Evolutionary conservation across 2,329 filamentous ascomycete genomes (phyloP), one percentile per base, ranked within the genome.

Genomic region (Monosporascus ibericus): DNA sequence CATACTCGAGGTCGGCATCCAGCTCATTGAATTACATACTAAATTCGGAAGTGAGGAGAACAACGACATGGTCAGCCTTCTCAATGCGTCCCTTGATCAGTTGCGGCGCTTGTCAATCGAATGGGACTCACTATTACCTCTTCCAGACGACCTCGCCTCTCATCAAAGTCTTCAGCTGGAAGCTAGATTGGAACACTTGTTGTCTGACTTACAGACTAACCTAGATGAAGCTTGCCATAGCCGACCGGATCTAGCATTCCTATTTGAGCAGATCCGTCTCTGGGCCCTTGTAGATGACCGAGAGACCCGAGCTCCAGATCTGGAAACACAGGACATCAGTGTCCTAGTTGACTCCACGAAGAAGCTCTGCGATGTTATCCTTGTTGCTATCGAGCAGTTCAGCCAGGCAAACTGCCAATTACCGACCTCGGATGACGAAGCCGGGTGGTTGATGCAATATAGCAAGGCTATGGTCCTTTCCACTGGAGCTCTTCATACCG

Each of bases 331-430:
- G 24, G 60, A 66, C 18, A 53, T 74, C 17, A 58, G 76, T 18
- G 65, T 70, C 0, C 79, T 91, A 44, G 80, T 84, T 42, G 70
- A 77, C 15, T 73, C 77, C 3, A 68, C 90, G 2, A 80, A 88
- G 38, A 79, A 70, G 1, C 74, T 87, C n/a, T 81, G 86, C 47
- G 88, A 95, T 68, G 81, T 82, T 48, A 80, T 92, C 27, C 82
- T 96, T 2, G 87, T 92, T 37, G 86, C 88, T 1, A 78, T 95
- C 47, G 90, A 96, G 67, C 82, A 85, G 57, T 78, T 87, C 46
- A 80, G 82, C 53, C 81, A 80, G 55, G 71, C 76, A 2, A 71
- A 82, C 8, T 69, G 73, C 11, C 73, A 74, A 3, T 70, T 85
- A 2, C 84, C 86, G 1, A 65, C 70, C 5, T 81, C 85, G 1